phyloP scores from a whole-genome alignment of 805 yeast species.

The Isabelozyma heimii region DNA sequence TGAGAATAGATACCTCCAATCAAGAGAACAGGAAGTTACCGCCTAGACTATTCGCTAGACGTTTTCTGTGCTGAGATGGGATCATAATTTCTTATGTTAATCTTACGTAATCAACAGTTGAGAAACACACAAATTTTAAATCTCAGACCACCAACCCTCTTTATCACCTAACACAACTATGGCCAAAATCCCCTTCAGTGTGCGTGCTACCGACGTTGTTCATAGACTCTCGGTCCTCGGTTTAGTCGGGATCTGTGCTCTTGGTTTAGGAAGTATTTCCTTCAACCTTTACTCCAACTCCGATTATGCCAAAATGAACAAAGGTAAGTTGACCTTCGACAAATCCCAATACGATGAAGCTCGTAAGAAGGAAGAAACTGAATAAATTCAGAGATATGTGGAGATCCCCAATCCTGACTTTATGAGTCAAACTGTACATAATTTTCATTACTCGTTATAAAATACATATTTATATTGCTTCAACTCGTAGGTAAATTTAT shows the following conservation, averaged over 20 bases:
- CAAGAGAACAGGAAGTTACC: not conserved
- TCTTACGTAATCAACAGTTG: not conserved
- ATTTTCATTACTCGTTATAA: not conserved
- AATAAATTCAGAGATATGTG: not conserved
- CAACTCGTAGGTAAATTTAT: no score
- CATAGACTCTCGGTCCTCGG: slow-evolving; percentile 44
- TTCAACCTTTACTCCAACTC: slow-evolving; percentile 44
- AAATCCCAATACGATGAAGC: slow-evolving; percentile 28
- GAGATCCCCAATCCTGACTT: not conserved
- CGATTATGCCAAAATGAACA: slow-evolving; percentile 41
- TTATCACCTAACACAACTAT: slow-evolving; percentile 2
- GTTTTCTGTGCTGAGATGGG: no score
- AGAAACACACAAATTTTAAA: not conserved
- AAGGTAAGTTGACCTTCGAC: slow-evolving; percentile 36
- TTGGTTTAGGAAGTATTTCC: slow-evolving; percentile 36
- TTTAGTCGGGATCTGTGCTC: slow-evolving; percentile 38
- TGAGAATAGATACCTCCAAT: not conserved
- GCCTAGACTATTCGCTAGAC: no score
- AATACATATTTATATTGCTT: not conserved
- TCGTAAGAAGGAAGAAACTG: slow-evolving; percentile 9
- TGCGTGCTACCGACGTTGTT: slow-evolving; percentile 42
- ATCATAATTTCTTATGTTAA: not conserved
- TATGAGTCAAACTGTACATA: not conserved
- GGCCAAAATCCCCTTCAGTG: slow-evolving; percentile 36
- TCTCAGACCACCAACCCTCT: not conserved